Percentiles rank a stretch among this genome's conserved stretches.
phyloP scores from a whole-genome alignment of 1,284 basidiomycete genomes.

The Coniferiporia sulphurascens region DNA sequence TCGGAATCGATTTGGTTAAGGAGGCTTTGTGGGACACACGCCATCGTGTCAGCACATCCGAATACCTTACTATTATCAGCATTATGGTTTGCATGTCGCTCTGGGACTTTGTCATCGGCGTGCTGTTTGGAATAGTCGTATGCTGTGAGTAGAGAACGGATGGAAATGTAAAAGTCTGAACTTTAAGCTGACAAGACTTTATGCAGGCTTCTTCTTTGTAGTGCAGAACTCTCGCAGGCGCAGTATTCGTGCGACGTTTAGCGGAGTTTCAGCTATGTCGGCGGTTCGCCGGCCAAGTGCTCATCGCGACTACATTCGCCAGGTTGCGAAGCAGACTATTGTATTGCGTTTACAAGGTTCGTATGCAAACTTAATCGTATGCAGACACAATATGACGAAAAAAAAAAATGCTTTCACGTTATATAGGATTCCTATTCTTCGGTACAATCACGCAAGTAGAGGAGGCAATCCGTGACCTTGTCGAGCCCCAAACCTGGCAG shows the following conservation, averaged over 20 bases:
- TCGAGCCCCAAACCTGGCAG: slow-evolving; percentile 74
- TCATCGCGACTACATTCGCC: slow-evolving; percentile 86
- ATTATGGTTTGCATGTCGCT: slow-evolving; percentile 90
- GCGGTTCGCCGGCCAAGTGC: slow-evolving; percentile 87
- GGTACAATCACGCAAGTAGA: slow-evolving; percentile 91
- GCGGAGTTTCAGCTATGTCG: slow-evolving; percentile 79
- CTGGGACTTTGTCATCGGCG: slow-evolving; percentile 94
- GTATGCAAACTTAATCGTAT: neutral
- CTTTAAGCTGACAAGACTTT: neutral
- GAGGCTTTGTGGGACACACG: slow-evolving; percentile 97
- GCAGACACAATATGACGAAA: neutral
- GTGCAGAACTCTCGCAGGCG: slow-evolving; percentile 83
- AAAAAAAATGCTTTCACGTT: neutral
- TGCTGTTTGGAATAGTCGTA: slow-evolving; percentile 87
- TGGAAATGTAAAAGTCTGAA: neutral
- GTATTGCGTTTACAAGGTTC: slow-evolving; percentile 84
- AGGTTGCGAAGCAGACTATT: slow-evolving; percentile 89
- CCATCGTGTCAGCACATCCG: slow-evolving; percentile 77
- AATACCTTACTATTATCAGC: slow-evolving; percentile 74
- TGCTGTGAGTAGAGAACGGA: slow-evolving; percentile 73
- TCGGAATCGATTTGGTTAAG: slow-evolving; percentile 92
- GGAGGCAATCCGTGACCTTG: slow-evolving; percentile 68
- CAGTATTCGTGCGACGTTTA: slow-evolving; percentile 79
- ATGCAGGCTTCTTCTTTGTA: slow-evolving; percentile 88
- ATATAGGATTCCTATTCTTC: slow-evolving; percentile 85